Conservation (phyloP, 345 rosid species). For the Rhizophora mangle region DNA sequence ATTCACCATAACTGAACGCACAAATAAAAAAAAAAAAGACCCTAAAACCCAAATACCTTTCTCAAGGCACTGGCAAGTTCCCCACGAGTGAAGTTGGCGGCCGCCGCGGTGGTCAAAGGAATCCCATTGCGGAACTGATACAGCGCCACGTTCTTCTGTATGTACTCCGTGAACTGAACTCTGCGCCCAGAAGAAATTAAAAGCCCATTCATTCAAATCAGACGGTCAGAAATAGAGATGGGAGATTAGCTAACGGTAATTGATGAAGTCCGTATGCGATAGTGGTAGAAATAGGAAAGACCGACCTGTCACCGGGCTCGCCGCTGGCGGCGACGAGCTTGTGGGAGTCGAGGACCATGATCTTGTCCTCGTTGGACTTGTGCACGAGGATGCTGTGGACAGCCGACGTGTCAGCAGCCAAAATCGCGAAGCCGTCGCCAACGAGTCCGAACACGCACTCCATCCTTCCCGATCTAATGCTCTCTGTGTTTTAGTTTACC, state of each 20-base stretch:
- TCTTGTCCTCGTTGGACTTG: conserved; percentile 93
- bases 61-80: conserved; percentile 95
- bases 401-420: conserved; percentile 89
- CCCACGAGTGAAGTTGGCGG: conserved; percentile 88
- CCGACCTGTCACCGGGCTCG: conserved; percentile 86
- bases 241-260: too few relatives aligned
- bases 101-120: conserved; percentile 86
- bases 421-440: conserved; percentile 77
- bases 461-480: conserved; percentile 35
- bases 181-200: conserved; percentile 23
- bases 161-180: conserved; percentile 94
- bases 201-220: too few relatives aligned
- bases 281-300: neutral
- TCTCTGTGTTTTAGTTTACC: too few relatives aligned
- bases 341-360: conserved; percentile 93
- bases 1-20: neutral
- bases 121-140: conserved; percentile 91
- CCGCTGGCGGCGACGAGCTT: conserved; percentile 97
- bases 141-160: conserved; percentile 91
- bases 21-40: neutral
- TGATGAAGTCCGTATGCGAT: too few relatives aligned
- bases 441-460: conserved; percentile 95
- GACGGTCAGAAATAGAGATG: too few relatives aligned
- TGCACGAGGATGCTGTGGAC: conserved; percentile 88
- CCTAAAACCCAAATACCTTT: conserved; percentile 45